Evolutionary conservation across 2,329 filamentous ascomycete genomes (phyloP), one percentile per base, ranked within the genome.

Genomic region (Hypoxylon sp.): DNA sequence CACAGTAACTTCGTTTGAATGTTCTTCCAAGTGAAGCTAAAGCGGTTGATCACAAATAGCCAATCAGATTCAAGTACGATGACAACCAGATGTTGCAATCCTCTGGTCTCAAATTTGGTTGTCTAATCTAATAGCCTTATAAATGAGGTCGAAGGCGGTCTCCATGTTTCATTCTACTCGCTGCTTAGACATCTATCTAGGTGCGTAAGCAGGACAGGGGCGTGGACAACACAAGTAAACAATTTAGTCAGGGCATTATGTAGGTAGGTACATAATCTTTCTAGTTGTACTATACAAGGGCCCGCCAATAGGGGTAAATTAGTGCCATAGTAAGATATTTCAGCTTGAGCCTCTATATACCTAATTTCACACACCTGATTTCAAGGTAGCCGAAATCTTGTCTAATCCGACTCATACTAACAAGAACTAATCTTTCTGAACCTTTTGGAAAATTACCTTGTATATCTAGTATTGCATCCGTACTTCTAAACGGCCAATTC

Each of bases 81-180:
- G 14, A 45, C 25, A 55, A 58, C 55, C 43, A 36, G 43, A 67
- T 69, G 64, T 67, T 70, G 64, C 59, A 58, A 67, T 60, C 43
- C n/a, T 53, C 43, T 45, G 61, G 49, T 58, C 52, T 58, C 17
- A 65, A 63, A 46, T 63, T 55, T 43, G 53, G 60, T 38, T 55
- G 23, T 43, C 32, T 56, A 63, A 62, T 62, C 17, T 63, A 45
- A 51, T 25, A 58, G 58, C 41, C 41, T 43, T 45, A 46, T 53
- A 52, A 13, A 64, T 75, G 74, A 75, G 71, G 74, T 75, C 63
- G 55, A 67, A 69, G 52, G 56, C 63, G 56, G 56, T 25, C 41
- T 50, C 46, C 50, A 55, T 32, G 61, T 58, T 56, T 51, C 51
- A 57, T 63, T 58, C 50, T 43, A 32, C 19, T 45, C 53, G 55